Evolutionary conservation across 371 early-diverging fungal species (phyloP).

Genomic region (Catenaria anguillulae): DNA sequence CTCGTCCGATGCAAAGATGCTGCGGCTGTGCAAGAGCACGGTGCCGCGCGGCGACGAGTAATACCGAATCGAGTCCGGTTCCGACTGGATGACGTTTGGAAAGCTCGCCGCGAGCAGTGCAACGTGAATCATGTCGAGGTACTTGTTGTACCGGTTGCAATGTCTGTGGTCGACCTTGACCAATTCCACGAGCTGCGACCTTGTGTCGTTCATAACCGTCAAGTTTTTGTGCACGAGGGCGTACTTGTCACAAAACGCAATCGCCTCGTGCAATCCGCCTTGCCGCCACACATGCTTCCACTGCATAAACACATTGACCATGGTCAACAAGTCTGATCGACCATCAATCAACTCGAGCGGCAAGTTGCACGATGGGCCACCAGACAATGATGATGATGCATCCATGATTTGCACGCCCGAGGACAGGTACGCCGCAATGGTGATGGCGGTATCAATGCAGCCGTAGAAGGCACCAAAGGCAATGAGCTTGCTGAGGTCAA

Average conservation of each 20-base stretch:
- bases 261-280: constrained; percentile 24
- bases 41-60: neutral
- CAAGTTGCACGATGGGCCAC: too few species aligned
- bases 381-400: too few species aligned
- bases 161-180: constrained; percentile 12
- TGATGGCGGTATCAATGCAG: constrained; percentile 64
- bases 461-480: constrained; percentile 61
- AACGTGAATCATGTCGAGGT: neutral
- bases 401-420: constrained; percentile 62
- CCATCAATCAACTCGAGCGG: neutral
- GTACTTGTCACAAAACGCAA: constrained; percentile 34
- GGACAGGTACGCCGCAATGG: constrained; percentile 63
- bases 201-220: constrained; percentile 58
- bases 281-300: constrained; percentile 37
- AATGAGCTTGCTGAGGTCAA: constrained; percentile 74
- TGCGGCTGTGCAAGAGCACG: neutral
- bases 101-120: neutral
- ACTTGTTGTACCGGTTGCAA: neutral
- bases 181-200: constrained; percentile 56
- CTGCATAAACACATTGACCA: constrained; percentile 52
- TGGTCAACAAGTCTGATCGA: constrained; percentile 57
- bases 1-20: neutral
- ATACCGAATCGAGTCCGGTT: too few species aligned
- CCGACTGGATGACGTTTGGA: neutral
- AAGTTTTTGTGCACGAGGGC: constrained; percentile 42